Conservation (phyloP, 1,284 basidiomycete species). For the Quambalaria eucalypti region DNA sequence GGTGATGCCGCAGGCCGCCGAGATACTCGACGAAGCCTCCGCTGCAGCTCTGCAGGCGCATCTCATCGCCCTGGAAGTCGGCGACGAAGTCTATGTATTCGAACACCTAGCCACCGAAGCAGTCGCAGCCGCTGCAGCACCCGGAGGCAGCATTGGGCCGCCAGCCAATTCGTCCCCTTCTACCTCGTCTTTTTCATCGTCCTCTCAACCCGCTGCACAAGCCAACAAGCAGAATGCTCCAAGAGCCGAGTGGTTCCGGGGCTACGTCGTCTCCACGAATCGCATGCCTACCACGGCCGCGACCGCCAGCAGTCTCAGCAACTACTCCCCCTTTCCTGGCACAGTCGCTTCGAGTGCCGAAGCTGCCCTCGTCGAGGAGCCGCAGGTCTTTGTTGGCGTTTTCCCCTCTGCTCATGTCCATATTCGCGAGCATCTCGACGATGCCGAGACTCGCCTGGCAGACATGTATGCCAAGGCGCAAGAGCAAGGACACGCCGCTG, state of each 20-base stretch:
- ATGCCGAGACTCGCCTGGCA: slow-evolving; percentile 74
- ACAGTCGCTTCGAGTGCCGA: slow-evolving; percentile 7
- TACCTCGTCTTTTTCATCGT: too few species aligned
- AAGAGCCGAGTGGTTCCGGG: slow-evolving; percentile 45
- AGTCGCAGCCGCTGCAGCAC: too few species aligned
- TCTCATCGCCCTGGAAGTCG: slow-evolving; percentile 53
- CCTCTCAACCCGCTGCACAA: too few species aligned
- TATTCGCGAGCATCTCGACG: slow-evolving; percentile 75
- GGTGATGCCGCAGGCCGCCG: slow-evolving; percentile 12
- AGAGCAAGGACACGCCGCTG: slow-evolving; percentile 27
- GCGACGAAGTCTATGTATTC: slow-evolving; percentile 83
- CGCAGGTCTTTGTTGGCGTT: slow-evolving; percentile 86
- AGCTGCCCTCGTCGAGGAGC: slow-evolving; percentile 47
- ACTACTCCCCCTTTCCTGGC: slow-evolving; percentile 26
- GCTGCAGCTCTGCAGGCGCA: slow-evolving; percentile 20
- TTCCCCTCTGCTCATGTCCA: slow-evolving; percentile 86
- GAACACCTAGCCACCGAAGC: slow-evolving; percentile 36
- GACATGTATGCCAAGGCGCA: slow-evolving; percentile 53
- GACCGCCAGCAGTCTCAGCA: slow-evolving; percentile 45
- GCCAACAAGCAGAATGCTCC: too few species aligned
- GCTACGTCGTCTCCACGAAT: slow-evolving; percentile 66
- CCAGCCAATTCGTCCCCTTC: too few species aligned
- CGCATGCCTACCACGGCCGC: slow-evolving; percentile 9
- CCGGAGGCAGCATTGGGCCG: too few species aligned
- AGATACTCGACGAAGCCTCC: neutral